These are phyloP conservation scores for Cucurbitaria berberidis DNA, from an alignment of 2,329 filamentous ascomycete genomes.

Conservation along the genomic window DNA sequence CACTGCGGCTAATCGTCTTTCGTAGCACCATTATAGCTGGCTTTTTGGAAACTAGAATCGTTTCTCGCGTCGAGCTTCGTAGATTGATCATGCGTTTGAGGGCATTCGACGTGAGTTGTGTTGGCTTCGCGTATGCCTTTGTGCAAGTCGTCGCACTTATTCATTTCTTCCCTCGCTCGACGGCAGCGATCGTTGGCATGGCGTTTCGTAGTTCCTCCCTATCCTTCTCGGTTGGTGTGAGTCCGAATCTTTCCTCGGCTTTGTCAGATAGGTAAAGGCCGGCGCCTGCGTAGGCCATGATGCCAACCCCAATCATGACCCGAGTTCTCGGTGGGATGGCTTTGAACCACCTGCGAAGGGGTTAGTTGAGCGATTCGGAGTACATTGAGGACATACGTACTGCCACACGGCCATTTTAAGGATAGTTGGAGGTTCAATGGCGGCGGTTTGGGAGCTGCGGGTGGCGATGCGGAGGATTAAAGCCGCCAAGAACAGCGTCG, in stretches of 20 bases:
- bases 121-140: too few relatives aligned
- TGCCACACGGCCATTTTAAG: slow-evolving; percentile 46
- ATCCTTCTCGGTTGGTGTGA: slow-evolving; percentile 75
- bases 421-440: slow-evolving; percentile 2
- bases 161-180: too few relatives aligned
- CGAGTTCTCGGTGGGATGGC: slow-evolving; percentile 74
- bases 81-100: too few relatives aligned
- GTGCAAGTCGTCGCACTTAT: too few relatives aligned
- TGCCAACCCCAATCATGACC: slow-evolving; percentile 71
- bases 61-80: too few relatives aligned
- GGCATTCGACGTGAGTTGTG: too few relatives aligned
- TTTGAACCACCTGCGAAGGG: slow-evolving; percentile 60
- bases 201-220: slow-evolving; percentile 68
- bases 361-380: slow-evolving; percentile 2
- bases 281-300: slow-evolving; percentile 76
- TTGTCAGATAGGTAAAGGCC: slow-evolving; percentile 77
- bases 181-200: slow-evolving; percentile 64
- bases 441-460: slow-evolving; percentile 2
- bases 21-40: too few relatives aligned
- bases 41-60: too few relatives aligned
- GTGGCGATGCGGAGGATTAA: slow-evolving; percentile 5
- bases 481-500: neutral
- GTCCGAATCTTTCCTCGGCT: slow-evolving; percentile 74
- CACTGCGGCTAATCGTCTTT: too few relatives aligned
- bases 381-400: slow-evolving; percentile 26